Percentiles rank a stretch among this genome's conserved stretches.
Conservation (phyloP, 495 filamentous ascomycete species). For the Penicillium silybi region DNA sequence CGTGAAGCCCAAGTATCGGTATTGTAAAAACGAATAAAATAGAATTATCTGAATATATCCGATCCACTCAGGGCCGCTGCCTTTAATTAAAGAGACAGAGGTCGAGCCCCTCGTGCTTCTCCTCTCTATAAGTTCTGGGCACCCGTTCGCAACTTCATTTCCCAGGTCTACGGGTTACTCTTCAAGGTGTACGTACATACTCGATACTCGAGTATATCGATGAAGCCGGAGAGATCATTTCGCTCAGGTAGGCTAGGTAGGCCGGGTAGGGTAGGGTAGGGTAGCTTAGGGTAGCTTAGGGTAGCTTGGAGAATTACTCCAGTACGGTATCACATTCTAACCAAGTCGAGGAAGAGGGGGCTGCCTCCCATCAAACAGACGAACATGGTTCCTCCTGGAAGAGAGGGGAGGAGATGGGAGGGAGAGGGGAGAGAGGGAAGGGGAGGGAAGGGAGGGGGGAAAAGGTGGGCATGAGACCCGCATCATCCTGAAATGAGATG, state of each 20-base stretch:
- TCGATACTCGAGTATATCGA: too few species aligned
- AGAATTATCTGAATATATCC: conserved; percentile 5
- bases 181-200: too few species aligned
- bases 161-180: not conserved
- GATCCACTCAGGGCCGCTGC: conserved; percentile 11
- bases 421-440: too few species aligned
- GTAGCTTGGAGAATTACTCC: not conserved
- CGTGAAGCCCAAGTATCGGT: not conserved
- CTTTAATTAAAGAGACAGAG: conserved; percentile 20
- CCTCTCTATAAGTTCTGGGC: not conserved
- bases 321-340: not conserved
- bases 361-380: not conserved
- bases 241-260: not conserved
- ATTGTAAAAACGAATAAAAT: not conserved
- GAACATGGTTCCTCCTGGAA: conserved; percentile 6
- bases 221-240: not conserved
- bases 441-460: too few species aligned
- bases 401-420: not conserved
- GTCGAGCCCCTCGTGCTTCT: conserved; percentile 8
- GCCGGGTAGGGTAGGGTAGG: not conserved
- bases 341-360: conserved; percentile 10
- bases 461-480: conserved; percentile 6
- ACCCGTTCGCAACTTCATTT: conserved; percentile 2
- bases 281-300: too few species aligned
- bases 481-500: conserved; percentile 29